Conservation (phyloP, 768 basidiomycete species). For the Suillus ampliporus region DNA sequence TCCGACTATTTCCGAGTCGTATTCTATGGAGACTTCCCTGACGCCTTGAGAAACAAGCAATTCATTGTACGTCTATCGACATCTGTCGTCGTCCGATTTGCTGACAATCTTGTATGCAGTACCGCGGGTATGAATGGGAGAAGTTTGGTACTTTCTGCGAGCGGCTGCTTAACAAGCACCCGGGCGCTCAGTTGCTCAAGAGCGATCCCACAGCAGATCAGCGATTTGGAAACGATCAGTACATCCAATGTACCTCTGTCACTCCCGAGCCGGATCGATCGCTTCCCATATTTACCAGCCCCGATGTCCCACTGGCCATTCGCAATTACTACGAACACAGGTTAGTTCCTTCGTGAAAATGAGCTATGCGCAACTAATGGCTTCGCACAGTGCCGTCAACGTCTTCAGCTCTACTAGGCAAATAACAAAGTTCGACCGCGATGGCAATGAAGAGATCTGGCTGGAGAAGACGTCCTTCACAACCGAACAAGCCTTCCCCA, state of each 20-base stretch:
- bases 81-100: background rate
- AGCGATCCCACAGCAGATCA: conserved; percentile 82
- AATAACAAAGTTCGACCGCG: conserved; percentile 63
- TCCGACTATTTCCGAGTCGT: conserved; percentile 93
- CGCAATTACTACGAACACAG: conserved; percentile 89
- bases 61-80: conserved; percentile 72
- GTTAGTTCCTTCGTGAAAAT: conserved; percentile 40
- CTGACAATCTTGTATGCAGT: conserved; percentile 48
- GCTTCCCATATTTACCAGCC: conserved; percentile 81
- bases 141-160: conserved; percentile 91
- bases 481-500: conserved; percentile 90
- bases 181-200: conserved; percentile 81
- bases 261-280: conserved; percentile 83
- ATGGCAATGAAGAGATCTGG: conserved; percentile 80
- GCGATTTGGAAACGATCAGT: conserved; percentile 78
- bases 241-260: conserved; percentile 89
- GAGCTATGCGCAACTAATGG: conserved; percentile 5
- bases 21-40: conserved; percentile 92
- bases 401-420: conserved; percentile 80
- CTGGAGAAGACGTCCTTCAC: conserved; percentile 87
- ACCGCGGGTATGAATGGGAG: conserved; percentile 96
- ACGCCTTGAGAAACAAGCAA: conserved; percentile 84
- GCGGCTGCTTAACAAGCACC: conserved; percentile 89
- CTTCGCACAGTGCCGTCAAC: conserved; percentile 69
- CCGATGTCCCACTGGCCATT: conserved; percentile 80